phyloP scores from a whole-genome alignment of 2,329 filamentous ascomycete species.

The Arthroderma sp. region DNA sequence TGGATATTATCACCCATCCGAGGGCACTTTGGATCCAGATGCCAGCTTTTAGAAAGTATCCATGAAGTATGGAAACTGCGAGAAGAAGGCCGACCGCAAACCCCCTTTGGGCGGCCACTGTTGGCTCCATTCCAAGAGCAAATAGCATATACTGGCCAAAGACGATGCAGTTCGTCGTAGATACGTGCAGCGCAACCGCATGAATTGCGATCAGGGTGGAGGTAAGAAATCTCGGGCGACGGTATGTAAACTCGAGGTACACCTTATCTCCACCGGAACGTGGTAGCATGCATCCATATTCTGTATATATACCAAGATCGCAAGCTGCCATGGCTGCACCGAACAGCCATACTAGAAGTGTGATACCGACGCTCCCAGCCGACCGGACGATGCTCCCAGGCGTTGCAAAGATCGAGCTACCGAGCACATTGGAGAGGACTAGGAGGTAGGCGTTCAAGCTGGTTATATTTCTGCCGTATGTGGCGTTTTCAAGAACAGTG shows the following conservation, averaged over 20 bases:
- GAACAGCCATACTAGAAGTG: conserved; percentile 50
- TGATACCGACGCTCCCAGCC: conserved; percentile 54
- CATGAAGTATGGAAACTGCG: conserved; percentile 47
- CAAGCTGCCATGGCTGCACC: conserved; percentile 51
- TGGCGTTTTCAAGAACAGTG: conserved; percentile 48
- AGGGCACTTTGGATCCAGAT: conserved; percentile 50
- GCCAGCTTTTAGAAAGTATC: conserved; percentile 45
- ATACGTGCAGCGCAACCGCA: conserved; percentile 53
- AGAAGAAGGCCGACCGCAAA: conserved; percentile 49
- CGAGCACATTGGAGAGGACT: conserved; percentile 56
- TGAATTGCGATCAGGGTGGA: conserved; percentile 53
- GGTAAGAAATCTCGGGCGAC: conserved; percentile 50
- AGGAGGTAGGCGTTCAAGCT: conserved; percentile 56
- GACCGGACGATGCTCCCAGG: conserved; percentile 55
- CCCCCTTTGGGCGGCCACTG: conserved; percentile 42
- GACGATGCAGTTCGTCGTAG: conserved; percentile 57
- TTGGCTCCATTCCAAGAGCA: conserved; percentile 42
- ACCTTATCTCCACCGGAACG: conserved; percentile 58
- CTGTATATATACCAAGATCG: conserved; percentile 50
- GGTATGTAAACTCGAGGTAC: conserved; percentile 59
- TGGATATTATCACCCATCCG: conserved; percentile 51
- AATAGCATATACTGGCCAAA: conserved; percentile 56
- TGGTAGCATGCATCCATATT: conserved; percentile 60
- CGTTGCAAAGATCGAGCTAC: conserved; percentile 60
- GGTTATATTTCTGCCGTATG: conserved; percentile 46